Evolutionary conservation across 2,329 filamentous ascomycete species (phyloP), one percentile per base, ranked within the genome.

Genomic region (Fusarium sterilihyphosum): DNA sequence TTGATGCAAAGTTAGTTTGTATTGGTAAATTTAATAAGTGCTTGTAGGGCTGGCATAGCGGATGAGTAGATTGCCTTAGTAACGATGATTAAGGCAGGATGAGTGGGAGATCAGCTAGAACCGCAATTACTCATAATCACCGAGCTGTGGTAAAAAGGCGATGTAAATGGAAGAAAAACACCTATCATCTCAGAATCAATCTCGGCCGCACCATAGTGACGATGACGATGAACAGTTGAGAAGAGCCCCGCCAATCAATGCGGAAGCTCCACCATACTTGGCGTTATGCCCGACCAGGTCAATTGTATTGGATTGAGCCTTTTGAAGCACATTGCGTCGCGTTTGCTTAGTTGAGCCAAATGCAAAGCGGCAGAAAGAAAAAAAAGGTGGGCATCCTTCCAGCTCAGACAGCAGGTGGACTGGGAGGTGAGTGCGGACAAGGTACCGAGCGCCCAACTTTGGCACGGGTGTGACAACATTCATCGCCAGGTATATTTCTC

Each of bases 181-280:
- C 33, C 47, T 20, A 63, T 66, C 60, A 53, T 46, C 31, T 44
- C 35, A 63, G 63, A 33, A 53, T 69, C 65, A 47, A 50, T 70
- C 46, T 75, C 68, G 69, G 73, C 61, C 65, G 73, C 65, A 73
- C 50, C 73, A 52, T 35, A 66, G 71, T 54, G 56, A 73, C 64
- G 78, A 80, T 78, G 78, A 80, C 78, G 78, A 80, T 80, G 68
- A 64, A 65, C 52, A 73, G 46, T 67, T 68, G 72, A 58, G 53
- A 65, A 46, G 49, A 68, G 69, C 64, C 72, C 74, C 78, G 71
- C 78, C 78, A 78, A 79, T 77, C 73, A 75, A 38, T 65, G 69
- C 54, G 52, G 43, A 66, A 71, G 61, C 75, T 53, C 78, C 78
- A 78, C 78, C 73, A 71, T 74, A 73, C 76, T 77, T 76, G 73